These are phyloP conservation scores for Bruguiera parviflora DNA, from an alignment of 345 rosid species.

Conservation along the genomic window DNA sequence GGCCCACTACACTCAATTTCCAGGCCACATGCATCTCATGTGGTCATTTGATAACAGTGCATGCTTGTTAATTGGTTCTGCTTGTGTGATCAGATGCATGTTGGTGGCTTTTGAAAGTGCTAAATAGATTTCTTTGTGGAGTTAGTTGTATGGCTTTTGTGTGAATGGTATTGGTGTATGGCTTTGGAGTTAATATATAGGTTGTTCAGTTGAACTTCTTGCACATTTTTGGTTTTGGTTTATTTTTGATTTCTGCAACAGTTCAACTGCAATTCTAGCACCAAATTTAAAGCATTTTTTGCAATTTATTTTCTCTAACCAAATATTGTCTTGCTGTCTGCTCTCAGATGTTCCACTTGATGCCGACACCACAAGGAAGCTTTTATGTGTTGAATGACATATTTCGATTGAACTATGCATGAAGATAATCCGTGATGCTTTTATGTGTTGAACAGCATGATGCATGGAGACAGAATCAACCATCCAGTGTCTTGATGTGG, in stretches of 20 bases:
- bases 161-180: too few species aligned
- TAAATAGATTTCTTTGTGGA: too few species aligned
- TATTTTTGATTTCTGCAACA: not conserved
- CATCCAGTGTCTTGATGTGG: not conserved
- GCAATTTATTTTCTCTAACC: constrained; percentile 4
- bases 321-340: constrained; percentile 13
- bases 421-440: constrained; percentile 53
- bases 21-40: too few species aligned
- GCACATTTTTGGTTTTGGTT: too few species aligned
- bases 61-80: too few species aligned
- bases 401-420: constrained; percentile 96
- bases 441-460: constrained; percentile 81
- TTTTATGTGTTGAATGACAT: constrained; percentile 87
- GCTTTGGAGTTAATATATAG: too few species aligned
- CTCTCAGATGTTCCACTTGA: constrained; percentile 92
- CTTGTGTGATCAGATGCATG: too few species aligned
- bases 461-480: constrained; percentile 43
- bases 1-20: too few species aligned
- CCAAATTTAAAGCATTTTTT: not conserved
- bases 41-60: too few species aligned
- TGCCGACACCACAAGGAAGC: constrained; percentile 95
- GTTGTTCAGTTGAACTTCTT: too few species aligned
- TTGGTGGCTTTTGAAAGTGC: too few species aligned
- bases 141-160: too few species aligned
- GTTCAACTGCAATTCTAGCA: not conserved